Percentiles rank a stretch among this genome's conserved stretches.
phyloP scores from a whole-genome alignment of 148 eudicot genomes.

The Fagopyrum tataricum region DNA sequence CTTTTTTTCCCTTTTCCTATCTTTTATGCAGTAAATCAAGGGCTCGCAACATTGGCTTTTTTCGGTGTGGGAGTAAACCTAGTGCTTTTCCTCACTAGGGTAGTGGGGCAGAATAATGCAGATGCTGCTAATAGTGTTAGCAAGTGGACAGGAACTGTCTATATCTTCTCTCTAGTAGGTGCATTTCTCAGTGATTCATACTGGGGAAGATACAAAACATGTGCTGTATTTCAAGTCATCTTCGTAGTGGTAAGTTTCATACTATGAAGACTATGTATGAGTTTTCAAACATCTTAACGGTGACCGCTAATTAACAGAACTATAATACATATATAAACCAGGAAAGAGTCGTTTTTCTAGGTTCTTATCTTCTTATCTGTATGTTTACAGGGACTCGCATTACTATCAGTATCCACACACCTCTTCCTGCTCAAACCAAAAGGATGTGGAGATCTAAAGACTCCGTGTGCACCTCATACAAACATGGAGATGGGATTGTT shows the following conservation, averaged over 20 bases:
- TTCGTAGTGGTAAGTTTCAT: slow-evolving; percentile 54
- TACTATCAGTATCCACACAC: slow-evolving; percentile 49
- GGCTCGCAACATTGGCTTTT: slow-evolving; percentile 83
- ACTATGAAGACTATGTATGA: too few relatives aligned
- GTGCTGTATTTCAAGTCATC: slow-evolving; percentile 71
- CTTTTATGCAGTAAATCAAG: slow-evolving; percentile 63
- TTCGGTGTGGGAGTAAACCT: slow-evolving; percentile 92
- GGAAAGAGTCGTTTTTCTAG: not conserved
- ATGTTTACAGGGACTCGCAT: slow-evolving; percentile 50
- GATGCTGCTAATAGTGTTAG: slow-evolving; percentile 88
- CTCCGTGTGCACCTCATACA: slow-evolving; percentile 48
- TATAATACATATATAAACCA: too few relatives aligned
- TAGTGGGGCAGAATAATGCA: slow-evolving; percentile 67
- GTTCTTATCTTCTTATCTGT: not conserved
- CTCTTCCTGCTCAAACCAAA: slow-evolving; percentile 59
- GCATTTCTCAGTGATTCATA: slow-evolving; percentile 91
- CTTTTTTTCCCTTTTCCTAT: not conserved
- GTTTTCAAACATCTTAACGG: too few relatives aligned
- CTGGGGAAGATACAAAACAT: slow-evolving; percentile 90
- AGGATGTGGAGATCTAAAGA: slow-evolving; percentile 57
- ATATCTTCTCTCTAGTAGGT: slow-evolving; percentile 84
- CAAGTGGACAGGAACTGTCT: slow-evolving; percentile 96
- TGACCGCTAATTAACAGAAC: too few relatives aligned
- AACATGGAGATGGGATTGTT: slow-evolving; percentile 60
- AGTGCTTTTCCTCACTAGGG: slow-evolving; percentile 78